Evolutionary conservation across 2,329 filamentous ascomycete genomes (phyloP), one percentile per base, ranked within the genome.

Genomic region (Calonectria multiphialidica): DNA sequence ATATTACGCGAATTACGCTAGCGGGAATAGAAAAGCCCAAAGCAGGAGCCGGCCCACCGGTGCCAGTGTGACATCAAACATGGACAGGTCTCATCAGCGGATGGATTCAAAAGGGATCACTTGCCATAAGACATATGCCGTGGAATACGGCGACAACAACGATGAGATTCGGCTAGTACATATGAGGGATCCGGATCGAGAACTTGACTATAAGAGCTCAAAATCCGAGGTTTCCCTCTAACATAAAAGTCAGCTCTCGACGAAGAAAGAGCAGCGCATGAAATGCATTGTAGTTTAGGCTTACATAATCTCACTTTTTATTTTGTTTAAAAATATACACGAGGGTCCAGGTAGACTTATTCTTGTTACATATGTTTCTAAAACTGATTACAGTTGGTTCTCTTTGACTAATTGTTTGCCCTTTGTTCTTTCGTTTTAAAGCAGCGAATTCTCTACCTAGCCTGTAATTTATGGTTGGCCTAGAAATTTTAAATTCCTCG

Each of bases 101-200:
- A 53, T 73, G 2, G 76, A 78, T 3, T 67, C 77, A 0, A 78
- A 77, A 2, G 78, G 80, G 0, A 85, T 85, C 42, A 77, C 76
- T 1, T 82, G 79, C 42, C 76, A 84, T 12, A 83, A 80, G 44
- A 80, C 81, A 2, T 85, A 83, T 30, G 74, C 78, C 1, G 82
- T 85, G 0, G 81, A 84, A 37, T 84, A 80, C 40, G 81, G 77
- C 2, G 79, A 70, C 9, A 70, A 82, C 1, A 76, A 69, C 4
- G 82, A 84, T 50, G 82, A 84, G 62, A 75, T 77, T 1, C 77
- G 79, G 15, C 66, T 84, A n/a, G 81, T 84, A 1, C 67, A 78
- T 10, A 78, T 83, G 76, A 75, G 72, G 10, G 79, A 82, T 15
- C 35, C 80, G 15, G 77, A 80, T 15, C 57, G 25, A 4, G 76